Base-by-base conservation (phyloP, 176 grass and related monocot species). In the Zea luxurians region DNA sequence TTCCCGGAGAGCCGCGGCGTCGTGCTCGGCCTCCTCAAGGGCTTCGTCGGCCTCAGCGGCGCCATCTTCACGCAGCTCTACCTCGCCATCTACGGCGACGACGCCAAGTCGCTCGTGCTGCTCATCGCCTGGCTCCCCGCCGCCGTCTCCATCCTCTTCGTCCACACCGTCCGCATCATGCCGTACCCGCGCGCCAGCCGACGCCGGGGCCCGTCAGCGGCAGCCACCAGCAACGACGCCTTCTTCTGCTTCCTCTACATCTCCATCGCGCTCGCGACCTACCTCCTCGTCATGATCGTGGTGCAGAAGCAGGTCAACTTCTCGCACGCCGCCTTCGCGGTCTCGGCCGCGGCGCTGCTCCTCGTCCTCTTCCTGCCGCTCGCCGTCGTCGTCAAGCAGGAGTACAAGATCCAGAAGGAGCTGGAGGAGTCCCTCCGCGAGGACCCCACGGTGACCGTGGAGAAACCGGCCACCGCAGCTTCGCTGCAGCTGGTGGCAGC, bases 1-100 rank as follows among this genome's bases (percentile, higher is more conserved):
- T 93, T 93, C 74, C 91, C 87, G 13, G 91, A 90, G 84, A 87
- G 82, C 87, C 87, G 91, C n/a, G 91, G 91, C 63, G 53, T 89
- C 68, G 91, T 93, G 78, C 81, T 93, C 0, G 91, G 91, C 0
- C 72, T 97, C 1, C 88, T 97, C 37, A 97, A 93, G 76, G 91
- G 91, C 0, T 97, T 91, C 74, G 88, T 93, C 0, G 94, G 91
- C 0, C 88, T 97, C 64, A 93, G 91, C 70, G 94, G 94, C 34
- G 94, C 94, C 57, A 86, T 93, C 48, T 93, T 97, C 84, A 93
- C 94, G 74, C 91, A 97, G 78, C 83, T 97, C 18, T 93, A 93
- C 83, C 82, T 45, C 36, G 82, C 91, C 57, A 72, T 93, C 85
- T 93, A 93, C 72, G 85, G 79, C 20, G 82, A 90, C 66, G 91